Base-by-base conservation (phyloP, 2,329 filamentous ascomycete genomes). In the Diplodia mutila region DNA sequence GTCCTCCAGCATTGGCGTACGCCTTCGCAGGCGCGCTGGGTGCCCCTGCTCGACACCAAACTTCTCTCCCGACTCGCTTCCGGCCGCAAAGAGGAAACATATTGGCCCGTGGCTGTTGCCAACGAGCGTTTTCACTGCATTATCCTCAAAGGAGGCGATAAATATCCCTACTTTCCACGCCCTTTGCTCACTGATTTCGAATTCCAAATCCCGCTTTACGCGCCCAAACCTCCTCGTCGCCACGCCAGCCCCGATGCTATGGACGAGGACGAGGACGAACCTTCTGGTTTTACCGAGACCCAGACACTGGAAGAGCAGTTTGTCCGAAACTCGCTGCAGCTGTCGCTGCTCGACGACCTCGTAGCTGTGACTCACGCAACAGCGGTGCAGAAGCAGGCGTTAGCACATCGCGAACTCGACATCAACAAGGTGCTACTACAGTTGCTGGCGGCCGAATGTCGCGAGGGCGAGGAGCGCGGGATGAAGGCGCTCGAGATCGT, bases 401-500 rank as follows among this genome's bases (percentile, higher is more conserved):
- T 97, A 16, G 85, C 87, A 16, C 85, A 88, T 48, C 85, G 93
- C 66, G 92, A 97, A 78, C 82, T 96, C 53, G 92, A 96, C 53
- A 88, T 97, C 46, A 94, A 99, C 82, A 97, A 97, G 82, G 89
- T 90, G 52, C 83, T 99, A 61, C 83, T 99, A 70, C 93, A 97
- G 82, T 86, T 98, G 77, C 84, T 99, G 75, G 94, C 92, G 2
- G 83, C 90, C 7, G 95, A 98, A 82, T 99, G 95, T 77, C 89
- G 93, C 69, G 92, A 95, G 72, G 93, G 93, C 53, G 95, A 99
- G 78, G 94, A 98, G 70, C 86, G 91, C 34, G 94, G 94, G 6
- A 97, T 97, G 93, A 93, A 94, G 72, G 94, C 94, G 0, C 83
- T 99, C 42, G 96, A 99, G 80, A 86, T 98, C 74, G 95, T 97